phyloP scores from a whole-genome alignment of 2,329 filamentous ascomycete genomes.

The Claviceps pazoutovae region DNA sequence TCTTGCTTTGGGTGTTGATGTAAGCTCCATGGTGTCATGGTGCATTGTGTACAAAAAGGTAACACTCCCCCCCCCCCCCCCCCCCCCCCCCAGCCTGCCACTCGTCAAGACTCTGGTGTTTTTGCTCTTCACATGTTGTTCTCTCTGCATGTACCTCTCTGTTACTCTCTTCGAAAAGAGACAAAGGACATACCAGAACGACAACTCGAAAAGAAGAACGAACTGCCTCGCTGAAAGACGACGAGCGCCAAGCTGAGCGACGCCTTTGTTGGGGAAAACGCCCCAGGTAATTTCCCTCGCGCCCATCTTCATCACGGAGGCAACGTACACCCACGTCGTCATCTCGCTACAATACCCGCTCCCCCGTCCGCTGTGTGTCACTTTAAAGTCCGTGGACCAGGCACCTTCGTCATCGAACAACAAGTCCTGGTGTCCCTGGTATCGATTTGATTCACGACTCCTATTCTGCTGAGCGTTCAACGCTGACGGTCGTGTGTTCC shows the following conservation, averaged over 20 bases:
- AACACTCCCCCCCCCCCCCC: no score
- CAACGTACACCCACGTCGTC: background rate
- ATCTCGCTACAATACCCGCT: background rate
- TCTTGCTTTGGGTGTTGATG: no score
- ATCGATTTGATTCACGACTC: background rate
- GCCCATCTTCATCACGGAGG: background rate
- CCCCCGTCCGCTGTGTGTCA: background rate
- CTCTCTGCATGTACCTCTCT: no score
- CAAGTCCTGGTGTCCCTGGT: background rate
- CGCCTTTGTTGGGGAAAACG: background rate
- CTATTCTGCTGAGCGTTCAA: background rate
- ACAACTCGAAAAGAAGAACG: no score
- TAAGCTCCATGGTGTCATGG: no score
- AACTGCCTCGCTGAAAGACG: no score
- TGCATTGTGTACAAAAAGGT: no score
- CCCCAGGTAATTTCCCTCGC: background rate
- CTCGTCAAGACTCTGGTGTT: no score
- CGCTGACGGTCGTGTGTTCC: background rate
- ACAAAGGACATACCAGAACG: no score
- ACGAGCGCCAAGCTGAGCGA: background rate
- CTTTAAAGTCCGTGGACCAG: background rate
- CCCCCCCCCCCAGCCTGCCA: no score
- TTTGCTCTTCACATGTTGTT: no score
- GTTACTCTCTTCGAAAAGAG: no score
- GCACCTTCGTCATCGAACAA: constrained; percentile 2